A percentile compares a stretch with the other conserved stretches of the same genome.
These are phyloP conservation scores for Prinsepia uniflora DNA, from an alignment of 306 rosid genomes.

Conservation along the genomic window DNA sequence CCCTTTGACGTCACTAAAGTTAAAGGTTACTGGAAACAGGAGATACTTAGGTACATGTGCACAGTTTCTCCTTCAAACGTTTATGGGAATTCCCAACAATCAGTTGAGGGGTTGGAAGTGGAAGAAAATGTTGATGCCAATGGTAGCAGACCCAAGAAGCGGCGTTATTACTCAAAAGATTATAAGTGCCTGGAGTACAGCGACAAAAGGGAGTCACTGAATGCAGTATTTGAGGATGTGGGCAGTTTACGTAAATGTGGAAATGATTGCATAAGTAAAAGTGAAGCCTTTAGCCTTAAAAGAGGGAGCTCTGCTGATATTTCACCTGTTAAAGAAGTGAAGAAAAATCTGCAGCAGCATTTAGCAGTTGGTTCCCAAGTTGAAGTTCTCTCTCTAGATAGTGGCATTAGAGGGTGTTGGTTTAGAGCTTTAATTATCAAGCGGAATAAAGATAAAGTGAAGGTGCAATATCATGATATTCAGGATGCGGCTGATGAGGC, in stretches of 20 bases:
- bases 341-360: slow-evolving; percentile 19
- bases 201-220: slow-evolving; percentile 24
- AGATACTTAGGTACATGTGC: slow-evolving; percentile 58
- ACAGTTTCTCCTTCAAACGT: slow-evolving; percentile 39
- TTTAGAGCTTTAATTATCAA: slow-evolving; percentile 68
- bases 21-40: slow-evolving; percentile 85
- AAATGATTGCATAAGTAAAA: slow-evolving; percentile 24
- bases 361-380: slow-evolving; percentile 52
- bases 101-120: slow-evolving; percentile 32
- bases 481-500: slow-evolving; percentile 70
- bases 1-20: slow-evolving; percentile 72
- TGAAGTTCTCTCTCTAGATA: slow-evolving; percentile 86
- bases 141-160: slow-evolving; percentile 58
- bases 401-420: slow-evolving; percentile 95
- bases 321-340: slow-evolving; percentile 24
- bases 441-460: slow-evolving; percentile 59
- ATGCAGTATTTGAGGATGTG: slow-evolving; percentile 13
- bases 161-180: slow-evolving; percentile 30
- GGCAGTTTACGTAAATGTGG: slow-evolving; percentile 14
- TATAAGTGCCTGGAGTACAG: slow-evolving; percentile 15
- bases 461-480: slow-evolving; percentile 70
- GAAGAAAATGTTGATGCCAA: slow-evolving; percentile 34
- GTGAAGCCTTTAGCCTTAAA: slow-evolving; percentile 21
- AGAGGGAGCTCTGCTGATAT: slow-evolving; percentile 16
- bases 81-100: slow-evolving; percentile 39